Evolutionary conservation across 345 rosid species (phyloP).

Genomic region (Salix arbutifolia): DNA sequence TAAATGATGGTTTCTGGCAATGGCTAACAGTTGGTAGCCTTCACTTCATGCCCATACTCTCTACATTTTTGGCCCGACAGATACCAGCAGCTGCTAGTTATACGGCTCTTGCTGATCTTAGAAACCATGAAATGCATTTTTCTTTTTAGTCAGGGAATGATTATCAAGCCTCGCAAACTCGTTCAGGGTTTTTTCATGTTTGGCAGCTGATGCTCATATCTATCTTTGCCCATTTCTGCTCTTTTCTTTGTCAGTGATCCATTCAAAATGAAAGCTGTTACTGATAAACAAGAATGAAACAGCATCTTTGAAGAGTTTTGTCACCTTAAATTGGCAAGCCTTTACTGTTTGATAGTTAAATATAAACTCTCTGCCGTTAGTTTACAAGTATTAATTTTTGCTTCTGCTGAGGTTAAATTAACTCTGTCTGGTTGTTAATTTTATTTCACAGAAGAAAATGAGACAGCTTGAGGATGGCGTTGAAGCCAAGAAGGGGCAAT

Average conservation of each 20-base stretch:
- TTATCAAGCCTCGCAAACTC: background rate
- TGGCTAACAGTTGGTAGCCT: background rate
- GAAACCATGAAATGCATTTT: slow-evolving; percentile 2
- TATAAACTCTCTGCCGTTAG: background rate
- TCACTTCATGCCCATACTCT: background rate
- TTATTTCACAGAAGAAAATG: slow-evolving; percentile 39
- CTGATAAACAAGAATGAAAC: slow-evolving; percentile 29
- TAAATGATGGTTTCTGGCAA: background rate
- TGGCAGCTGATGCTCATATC: background rate
- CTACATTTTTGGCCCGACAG: background rate
- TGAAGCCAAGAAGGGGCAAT: slow-evolving; percentile 27
- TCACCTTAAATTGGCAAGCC: slow-evolving; percentile 31
- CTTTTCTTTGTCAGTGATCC: slow-evolving; percentile 40
- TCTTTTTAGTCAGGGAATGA: background rate
- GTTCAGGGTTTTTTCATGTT: background rate
- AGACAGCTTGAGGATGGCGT: slow-evolving; percentile 27
- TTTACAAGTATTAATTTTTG: background rate
- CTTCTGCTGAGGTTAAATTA: background rate
- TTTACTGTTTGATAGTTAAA: background rate
- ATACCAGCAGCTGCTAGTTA: background rate
- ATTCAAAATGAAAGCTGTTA: slow-evolving; percentile 15
- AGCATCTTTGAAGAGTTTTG: slow-evolving; percentile 17
- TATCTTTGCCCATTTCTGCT: background rate
- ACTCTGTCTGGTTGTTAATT: background rate
- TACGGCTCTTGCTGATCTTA: background rate